A percentile compares a stretch with the other conserved stretches of the same genome.
phyloP scores from a whole-genome alignment of 225 moss, liverwort and hornwort genomes.

The Neckera pumila region DNA sequence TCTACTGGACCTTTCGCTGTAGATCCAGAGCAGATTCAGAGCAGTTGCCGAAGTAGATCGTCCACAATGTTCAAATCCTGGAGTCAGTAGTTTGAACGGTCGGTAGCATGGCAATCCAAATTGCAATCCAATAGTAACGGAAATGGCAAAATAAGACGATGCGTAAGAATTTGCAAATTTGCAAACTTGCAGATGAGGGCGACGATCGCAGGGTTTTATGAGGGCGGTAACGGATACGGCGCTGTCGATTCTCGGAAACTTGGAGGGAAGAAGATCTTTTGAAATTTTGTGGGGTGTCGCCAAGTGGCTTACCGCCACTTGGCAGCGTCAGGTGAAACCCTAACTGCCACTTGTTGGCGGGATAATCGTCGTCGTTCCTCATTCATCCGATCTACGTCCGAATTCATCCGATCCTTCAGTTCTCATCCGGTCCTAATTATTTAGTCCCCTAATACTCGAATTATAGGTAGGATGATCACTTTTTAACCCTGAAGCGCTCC shows the following conservation, averaged over 20 bases:
- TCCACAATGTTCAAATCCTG: background rate
- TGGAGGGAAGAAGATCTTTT: background rate
- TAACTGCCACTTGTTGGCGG: background rate
- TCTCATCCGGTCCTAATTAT: no score
- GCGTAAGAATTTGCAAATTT: background rate
- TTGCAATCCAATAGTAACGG: no score
- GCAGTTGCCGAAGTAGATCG: background rate
- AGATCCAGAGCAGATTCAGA: background rate
- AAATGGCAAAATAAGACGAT: background rate
- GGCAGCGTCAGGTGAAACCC: background rate
- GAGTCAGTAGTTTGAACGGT: background rate
- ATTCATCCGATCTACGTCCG: background rate
- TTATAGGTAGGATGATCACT: no score
- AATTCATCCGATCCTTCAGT: background rate
- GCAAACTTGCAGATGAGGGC: background rate
- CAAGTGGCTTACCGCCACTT: background rate
- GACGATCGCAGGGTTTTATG: background rate
- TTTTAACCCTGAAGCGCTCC: no score
- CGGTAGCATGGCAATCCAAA: background rate
- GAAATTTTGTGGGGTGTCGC: background rate
- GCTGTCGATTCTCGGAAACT: background rate
- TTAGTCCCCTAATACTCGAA: no score
- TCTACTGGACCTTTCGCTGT: no score
- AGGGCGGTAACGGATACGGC: background rate
- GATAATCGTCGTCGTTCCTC: background rate